Evolutionary conservation across 805 yeast species (phyloP).

Genomic region (Grigorovia transvaalensis): DNA sequence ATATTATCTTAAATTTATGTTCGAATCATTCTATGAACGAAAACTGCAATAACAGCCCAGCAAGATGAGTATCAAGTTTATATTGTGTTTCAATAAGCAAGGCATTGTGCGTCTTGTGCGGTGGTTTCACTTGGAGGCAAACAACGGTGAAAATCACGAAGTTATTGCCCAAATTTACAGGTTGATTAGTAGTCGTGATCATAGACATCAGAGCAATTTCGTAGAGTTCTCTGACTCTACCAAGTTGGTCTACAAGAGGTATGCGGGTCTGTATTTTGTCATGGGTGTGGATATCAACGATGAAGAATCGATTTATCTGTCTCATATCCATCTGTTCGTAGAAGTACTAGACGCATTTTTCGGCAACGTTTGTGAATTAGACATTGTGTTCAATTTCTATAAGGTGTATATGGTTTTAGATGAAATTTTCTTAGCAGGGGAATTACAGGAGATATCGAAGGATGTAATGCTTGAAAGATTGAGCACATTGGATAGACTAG

Average conservation of each 20-base stretch:
- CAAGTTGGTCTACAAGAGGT: slow-evolving; percentile 74
- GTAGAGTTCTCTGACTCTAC: slow-evolving; percentile 54
- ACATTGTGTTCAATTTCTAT: slow-evolving; percentile 83
- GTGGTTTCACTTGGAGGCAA: slow-evolving; percentile 42
- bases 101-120: slow-evolving; percentile 84
- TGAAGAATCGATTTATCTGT: slow-evolving; percentile 73
- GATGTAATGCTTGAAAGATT: slow-evolving; percentile 54
- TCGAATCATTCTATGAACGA: not conserved
- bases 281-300: slow-evolving; percentile 70
- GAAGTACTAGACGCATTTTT: slow-evolving; percentile 81
- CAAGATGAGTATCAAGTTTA: slow-evolving; percentile 66
- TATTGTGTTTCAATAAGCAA: slow-evolving; percentile 79
- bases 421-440: slow-evolving; percentile 85
- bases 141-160: slow-evolving; percentile 21
- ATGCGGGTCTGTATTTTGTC: slow-evolving; percentile 88
- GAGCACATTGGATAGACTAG: slow-evolving; percentile 52
- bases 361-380: slow-evolving; percentile 87
- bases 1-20: not conserved
- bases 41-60: too few relatives aligned
- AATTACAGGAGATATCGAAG: slow-evolving; percentile 77
- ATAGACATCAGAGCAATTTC: slow-evolving; percentile 71
- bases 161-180: slow-evolving; percentile 50
- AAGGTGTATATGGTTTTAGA: slow-evolving; percentile 75
- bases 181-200: slow-evolving; percentile 71
- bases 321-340: slow-evolving; percentile 77